Evolutionary conservation across 2,329 filamentous ascomycete genomes (phyloP).

Genomic region (Fusarium tuaranense): DNA sequence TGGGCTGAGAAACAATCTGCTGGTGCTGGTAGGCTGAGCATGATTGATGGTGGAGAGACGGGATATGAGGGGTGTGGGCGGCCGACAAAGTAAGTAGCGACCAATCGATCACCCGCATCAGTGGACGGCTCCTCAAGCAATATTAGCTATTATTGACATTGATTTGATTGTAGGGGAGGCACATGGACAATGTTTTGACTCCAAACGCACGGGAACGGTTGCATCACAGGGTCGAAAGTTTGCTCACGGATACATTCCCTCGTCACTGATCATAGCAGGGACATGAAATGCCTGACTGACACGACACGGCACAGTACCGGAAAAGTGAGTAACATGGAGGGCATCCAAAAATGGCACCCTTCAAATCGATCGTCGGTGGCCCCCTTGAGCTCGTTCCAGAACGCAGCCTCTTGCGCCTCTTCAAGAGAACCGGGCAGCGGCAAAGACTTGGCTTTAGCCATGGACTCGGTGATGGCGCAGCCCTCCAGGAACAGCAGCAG

Average conservation of each 20-base stretch:
- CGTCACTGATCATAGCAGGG: background rate
- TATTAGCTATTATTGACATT: background rate
- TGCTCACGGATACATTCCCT: background rate
- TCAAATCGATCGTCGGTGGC: background rate
- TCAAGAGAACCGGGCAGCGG: background rate
- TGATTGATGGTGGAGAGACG: background rate
- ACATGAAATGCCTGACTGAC: background rate
- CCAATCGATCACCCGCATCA: background rate
- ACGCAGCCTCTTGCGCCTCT: slow-evolving; percentile 21
- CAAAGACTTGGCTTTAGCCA: background rate
- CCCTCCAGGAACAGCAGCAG: background rate
- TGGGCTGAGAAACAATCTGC: background rate
- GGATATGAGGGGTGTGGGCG: background rate
- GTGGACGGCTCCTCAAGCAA: background rate
- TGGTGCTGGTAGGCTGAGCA: background rate
- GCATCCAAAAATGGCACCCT: slow-evolving; percentile 8
- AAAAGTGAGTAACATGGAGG: background rate
- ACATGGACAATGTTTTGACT: background rate
- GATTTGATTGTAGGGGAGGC: slow-evolving; percentile 5
- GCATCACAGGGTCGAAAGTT: background rate
- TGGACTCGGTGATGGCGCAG: slow-evolving; percentile 5
- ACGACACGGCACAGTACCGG: background rate
- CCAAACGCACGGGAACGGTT: background rate
- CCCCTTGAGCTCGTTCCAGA: slow-evolving; percentile 19
- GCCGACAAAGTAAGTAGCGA: slow-evolving; percentile 3